These are phyloP conservation scores for Phytomonas sp. DNA, from an alignment of 208 protist species.

Conservation along the genomic window DNA sequence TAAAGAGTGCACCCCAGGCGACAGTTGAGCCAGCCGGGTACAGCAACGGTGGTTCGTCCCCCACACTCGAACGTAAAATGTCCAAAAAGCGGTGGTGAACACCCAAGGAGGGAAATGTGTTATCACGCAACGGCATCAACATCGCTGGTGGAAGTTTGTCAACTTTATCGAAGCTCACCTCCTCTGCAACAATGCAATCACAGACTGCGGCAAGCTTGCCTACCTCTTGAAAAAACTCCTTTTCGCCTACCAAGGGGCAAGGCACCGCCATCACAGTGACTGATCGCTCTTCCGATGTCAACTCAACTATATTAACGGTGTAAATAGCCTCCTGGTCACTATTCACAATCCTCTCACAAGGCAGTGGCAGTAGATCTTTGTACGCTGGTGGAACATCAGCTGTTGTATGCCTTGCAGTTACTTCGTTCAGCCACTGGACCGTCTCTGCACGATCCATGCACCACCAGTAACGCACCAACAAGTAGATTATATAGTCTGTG, in stretches of 20 bases:
- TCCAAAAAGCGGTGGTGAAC: conserved; percentile 78
- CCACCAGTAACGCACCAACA: conserved; percentile 44
- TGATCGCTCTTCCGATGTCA: conserved; percentile 32
- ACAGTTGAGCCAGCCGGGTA: conserved; percentile 49
- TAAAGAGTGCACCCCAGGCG: conserved; percentile 29
- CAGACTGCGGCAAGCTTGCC: conserved; percentile 36
- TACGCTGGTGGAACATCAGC: conserved; percentile 72
- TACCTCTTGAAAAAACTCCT: conserved; percentile 47
- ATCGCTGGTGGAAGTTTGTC: conserved; percentile 55
- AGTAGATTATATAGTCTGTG: conserved; percentile 50
- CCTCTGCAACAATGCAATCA: conserved; percentile 68
- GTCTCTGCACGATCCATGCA: conserved; percentile 29
- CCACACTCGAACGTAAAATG: conserved; percentile 26
- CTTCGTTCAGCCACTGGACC: conserved; percentile 47
- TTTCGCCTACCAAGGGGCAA: conserved; percentile 52
- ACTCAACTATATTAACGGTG: conserved; percentile 59
- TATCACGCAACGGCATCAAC: conserved; percentile 64
- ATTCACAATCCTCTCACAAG: conserved; percentile 34
- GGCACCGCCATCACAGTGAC: conserved; percentile 67
- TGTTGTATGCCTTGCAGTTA: conserved; percentile 51
- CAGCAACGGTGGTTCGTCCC: conserved; percentile 64
- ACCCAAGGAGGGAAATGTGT: conserved; percentile 72
- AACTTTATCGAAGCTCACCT: conserved; percentile 53
- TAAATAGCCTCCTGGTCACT: conserved; percentile 24
- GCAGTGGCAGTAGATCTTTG: conserved; percentile 46